Evolutionary conservation across 257 asterid genomes (phyloP), one percentile per base, ranked within the genome.

Genomic region (Jaltomata sinuosa): DNA sequence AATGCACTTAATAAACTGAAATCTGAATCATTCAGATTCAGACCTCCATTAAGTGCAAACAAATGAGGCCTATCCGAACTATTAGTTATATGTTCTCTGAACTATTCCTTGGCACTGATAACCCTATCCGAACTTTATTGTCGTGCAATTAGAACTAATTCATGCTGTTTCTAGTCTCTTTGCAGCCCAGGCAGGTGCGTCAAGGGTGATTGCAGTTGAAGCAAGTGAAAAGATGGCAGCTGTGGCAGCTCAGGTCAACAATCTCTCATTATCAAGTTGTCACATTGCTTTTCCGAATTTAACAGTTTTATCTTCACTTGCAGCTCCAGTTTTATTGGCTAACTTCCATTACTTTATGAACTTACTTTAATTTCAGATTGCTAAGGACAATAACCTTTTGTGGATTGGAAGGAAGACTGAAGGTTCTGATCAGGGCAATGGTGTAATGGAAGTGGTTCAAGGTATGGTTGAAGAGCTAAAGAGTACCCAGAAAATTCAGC

Each of bases 101-200:
- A 25, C 31, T 27, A 25, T 61, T 61, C 36, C 38, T 61, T 25
- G 34, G 36, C 36, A 25, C 36, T 61, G 69, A 27, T 61, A 61
- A 11, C 9, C 69, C 19, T 61, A 25, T 25, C 36, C 8, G 16
- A 59, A 25, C 68, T 25, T 61, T 1, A 61, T 61, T 10, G 16
- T 49, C 10, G 5, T 27, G 14, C 81, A 76, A 27, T 76, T 47
- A 27, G 62, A 22, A 36, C 83, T 80, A 78, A n/a, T 62, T 84
- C 47, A 65, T 87, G 86, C 31, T 81, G 88, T 71, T 82, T 22
- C 87, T 85, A 96, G 99, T 86, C 93, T 96, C 65, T 96, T 96
- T 90, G 99, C 99, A 91, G 97, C 99, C 49, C 95, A 93, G 88
- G 98, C 94, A 32, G 98, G 99, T 85, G 98, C 99, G 59, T 90